Base-by-base conservation (phyloP, 805 yeast genomes). In the Schwanniomyces vanrijiae region DNA sequence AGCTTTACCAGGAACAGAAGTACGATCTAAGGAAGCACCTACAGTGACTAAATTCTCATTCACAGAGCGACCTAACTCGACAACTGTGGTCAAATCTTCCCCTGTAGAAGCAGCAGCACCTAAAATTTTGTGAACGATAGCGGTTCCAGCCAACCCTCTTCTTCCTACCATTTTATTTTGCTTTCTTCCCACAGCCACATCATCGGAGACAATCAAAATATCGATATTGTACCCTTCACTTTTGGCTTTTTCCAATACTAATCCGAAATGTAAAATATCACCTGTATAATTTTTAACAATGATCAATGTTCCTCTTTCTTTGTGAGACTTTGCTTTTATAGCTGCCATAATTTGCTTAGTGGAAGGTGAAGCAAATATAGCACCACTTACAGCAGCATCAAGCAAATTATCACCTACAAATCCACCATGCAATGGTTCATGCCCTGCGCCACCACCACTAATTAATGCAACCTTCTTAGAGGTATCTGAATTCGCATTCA, bases 371-470 rank as follows among this genome's bases (percentile, higher is more conserved):
- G 97, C 97, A 71, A 91, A 91, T 13, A 89, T 78, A 45, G 85
- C 82, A 31, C 98, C 98, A 45, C 90, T 82, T 4, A 91, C 96
- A 0, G 96, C 97, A 35, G 84, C 95, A 54, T 88, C 89, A 34
- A 91, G 66, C 55, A 86, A 69, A 43, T 95, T 95, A 11, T 81
- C 76, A 10, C 97, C 97, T 18, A 91, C 90, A 63, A 83, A 91
- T 0, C 96, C 97, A 7, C 88, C 91, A 60, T 92, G 97, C 3
- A 90, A 76, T 21, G 97, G 97, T 66, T 91, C 98, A 61, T 91
- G 98, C 41, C 98, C 98, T 10, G 91, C 83, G 21, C 97, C 97
- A 46, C 98, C 98, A 49, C 97, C 97, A 28, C 96, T 83, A 21
- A 91, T 69, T 42, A 91, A 59, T 5, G 88, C 79, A 38, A 90